Conservation (phyloP, 108 stramenopile genomes). For the Bacterosira constricta region DNA sequence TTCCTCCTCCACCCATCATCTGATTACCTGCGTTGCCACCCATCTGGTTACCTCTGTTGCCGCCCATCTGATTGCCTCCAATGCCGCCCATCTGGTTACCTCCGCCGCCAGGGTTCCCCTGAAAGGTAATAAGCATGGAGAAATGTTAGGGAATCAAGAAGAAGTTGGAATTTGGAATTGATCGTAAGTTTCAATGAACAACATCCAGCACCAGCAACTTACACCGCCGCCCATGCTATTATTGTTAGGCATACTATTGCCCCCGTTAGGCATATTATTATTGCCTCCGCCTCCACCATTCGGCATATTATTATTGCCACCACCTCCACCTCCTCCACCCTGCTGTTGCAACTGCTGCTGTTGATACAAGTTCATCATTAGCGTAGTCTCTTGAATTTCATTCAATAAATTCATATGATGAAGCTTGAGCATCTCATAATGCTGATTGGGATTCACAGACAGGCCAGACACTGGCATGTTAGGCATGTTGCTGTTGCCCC, state of each 20-base stretch:
- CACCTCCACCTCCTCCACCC: background rate
- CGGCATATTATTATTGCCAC: conserved; percentile 4
- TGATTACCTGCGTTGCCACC: background rate
- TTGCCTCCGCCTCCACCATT: background rate
- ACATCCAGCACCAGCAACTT: background rate
- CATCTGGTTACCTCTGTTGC: conserved; percentile 2
- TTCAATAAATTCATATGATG: conserved; percentile 93
- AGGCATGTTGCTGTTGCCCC: background rate
- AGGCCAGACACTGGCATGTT: conserved; percentile 41
- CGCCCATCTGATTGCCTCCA: background rate
- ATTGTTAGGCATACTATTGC: background rate
- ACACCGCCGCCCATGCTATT: conserved; percentile 20
- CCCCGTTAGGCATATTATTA: background rate
- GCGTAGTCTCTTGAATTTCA: conserved; percentile 91
- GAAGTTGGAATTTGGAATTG: background rate
- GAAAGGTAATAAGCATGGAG: background rate
- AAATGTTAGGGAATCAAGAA: background rate
- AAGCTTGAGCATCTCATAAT: conserved; percentile 89
- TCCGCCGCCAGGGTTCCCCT: background rate
- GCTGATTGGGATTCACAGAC: conserved; percentile 55
- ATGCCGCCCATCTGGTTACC: no score
- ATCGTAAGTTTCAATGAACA: background rate
- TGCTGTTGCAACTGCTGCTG: conserved; percentile 48
- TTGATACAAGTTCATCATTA: conserved; percentile 89
- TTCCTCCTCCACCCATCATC: background rate